Percentiles rank a stretch among this genome's conserved stretches.
phyloP scores from a whole-genome alignment of 768 basidiomycete genomes.

The Amanita subjunquillea region DNA sequence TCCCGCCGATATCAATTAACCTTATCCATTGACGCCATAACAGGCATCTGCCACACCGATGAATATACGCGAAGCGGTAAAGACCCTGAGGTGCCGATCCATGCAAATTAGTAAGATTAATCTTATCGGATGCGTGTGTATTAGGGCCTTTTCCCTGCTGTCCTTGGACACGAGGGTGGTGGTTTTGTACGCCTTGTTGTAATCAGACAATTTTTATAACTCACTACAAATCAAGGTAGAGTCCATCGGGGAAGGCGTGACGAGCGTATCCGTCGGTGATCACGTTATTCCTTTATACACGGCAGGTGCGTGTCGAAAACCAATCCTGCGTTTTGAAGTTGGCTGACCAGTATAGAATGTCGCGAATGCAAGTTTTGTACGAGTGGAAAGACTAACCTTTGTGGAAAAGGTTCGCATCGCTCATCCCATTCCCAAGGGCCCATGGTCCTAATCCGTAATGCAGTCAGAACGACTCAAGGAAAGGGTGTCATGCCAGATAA shows the following conservation, averaged over 20 bases:
- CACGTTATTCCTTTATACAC: slow-evolving; percentile 98
- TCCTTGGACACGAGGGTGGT: slow-evolving; percentile 93
- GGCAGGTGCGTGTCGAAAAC: slow-evolving; percentile 47
- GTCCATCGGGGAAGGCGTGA: slow-evolving; percentile 96
- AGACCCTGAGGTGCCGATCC: slow-evolving; percentile 58
- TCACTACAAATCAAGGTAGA: slow-evolving; percentile 56
- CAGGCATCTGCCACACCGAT: slow-evolving; percentile 95
- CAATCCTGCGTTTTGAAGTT: not conserved
- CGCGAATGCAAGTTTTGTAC: slow-evolving; percentile 98
- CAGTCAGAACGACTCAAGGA: slow-evolving; percentile 90
- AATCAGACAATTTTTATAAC: not conserved
- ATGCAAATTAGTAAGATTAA: not conserved
- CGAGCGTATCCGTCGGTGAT: slow-evolving; percentile 65
- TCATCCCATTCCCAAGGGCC: not conserved
- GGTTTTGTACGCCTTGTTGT: slow-evolving; percentile 56
- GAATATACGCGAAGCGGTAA: slow-evolving; percentile 95
- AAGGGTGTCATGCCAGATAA: slow-evolving; percentile 92
- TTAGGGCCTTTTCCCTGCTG: slow-evolving; percentile 83
- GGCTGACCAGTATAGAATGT: slow-evolving; percentile 49
- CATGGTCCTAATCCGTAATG: not conserved
- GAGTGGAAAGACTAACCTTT: slow-evolving; percentile 98
- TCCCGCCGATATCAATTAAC: not conserved
- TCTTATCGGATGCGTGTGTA: slow-evolving; percentile 3
- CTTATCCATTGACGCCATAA: slow-evolving; percentile 6
- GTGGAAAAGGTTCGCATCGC: slow-evolving; percentile 60